Conservation (phyloP, 2,329 filamentous ascomycete species). For the Aureobasidium mangrovei region DNA sequence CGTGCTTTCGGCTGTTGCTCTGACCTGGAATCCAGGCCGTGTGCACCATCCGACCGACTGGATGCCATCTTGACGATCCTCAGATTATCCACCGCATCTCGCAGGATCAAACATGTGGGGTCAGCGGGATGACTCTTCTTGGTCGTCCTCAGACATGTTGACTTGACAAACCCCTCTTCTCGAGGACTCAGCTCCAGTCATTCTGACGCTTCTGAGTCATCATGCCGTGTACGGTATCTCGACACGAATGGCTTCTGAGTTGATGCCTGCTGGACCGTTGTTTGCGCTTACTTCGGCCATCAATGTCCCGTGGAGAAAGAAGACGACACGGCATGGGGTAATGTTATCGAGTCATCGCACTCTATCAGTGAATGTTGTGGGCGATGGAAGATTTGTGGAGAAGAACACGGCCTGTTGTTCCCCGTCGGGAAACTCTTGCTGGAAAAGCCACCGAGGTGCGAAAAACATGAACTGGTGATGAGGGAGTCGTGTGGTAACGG, state of each 20-base stretch:
- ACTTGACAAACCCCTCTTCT: too few species aligned
- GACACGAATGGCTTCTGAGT: background rate
- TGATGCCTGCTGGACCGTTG: background rate
- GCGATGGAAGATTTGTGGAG: background rate
- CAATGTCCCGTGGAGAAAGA: background rate
- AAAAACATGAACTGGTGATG: too few species aligned
- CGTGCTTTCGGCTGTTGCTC: constrained; percentile 6
- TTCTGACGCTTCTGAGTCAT: background rate
- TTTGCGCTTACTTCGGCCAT: background rate
- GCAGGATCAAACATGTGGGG: background rate
- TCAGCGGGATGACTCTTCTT: background rate
- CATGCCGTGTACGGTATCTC: constrained; percentile 1
- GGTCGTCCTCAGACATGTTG: too few species aligned
- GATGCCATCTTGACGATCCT: background rate
- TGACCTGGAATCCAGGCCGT: constrained; percentile 1
- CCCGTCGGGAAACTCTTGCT: background rate
- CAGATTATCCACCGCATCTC: background rate
- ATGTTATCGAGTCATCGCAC: constrained; percentile 4
- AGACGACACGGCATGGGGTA: constrained; percentile 4
- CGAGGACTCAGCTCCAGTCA: too few species aligned
- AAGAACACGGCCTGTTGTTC: background rate
- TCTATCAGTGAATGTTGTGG: background rate
- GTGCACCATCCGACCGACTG: background rate
- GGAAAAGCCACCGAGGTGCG: background rate
- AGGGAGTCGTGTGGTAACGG: too few species aligned